Conservation (phyloP, 495 filamentous ascomycete species). For the Penicillium angulare region DNA sequence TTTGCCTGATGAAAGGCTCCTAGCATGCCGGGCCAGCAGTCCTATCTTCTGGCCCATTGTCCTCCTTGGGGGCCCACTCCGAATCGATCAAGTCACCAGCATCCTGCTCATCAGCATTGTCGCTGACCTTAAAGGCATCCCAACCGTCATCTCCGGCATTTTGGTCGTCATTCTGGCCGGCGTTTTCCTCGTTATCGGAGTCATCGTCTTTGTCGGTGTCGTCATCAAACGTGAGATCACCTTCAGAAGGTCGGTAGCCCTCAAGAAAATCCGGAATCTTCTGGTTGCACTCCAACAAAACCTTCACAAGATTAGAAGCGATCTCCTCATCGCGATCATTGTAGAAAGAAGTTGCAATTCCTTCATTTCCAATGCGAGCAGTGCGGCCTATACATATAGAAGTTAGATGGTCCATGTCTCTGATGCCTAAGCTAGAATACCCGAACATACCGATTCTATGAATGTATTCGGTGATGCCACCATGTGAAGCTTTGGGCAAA, state of each 20-base stretch:
- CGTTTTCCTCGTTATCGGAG: constrained; percentile 31
- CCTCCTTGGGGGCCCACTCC: too few relatives aligned
- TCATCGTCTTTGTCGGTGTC: constrained; percentile 48
- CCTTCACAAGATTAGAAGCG: constrained; percentile 67
- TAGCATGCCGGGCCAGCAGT: too few relatives aligned
- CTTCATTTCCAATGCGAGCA: constrained; percentile 86
- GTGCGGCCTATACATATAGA: constrained; percentile 67
- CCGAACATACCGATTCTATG: constrained; percentile 79
- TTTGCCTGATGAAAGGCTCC: too few relatives aligned
- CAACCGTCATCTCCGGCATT: background rate
- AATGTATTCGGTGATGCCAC: constrained; percentile 91
- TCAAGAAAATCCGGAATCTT: constrained; percentile 79
- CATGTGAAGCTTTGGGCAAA: constrained; percentile 63
- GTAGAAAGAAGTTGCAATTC: constrained; percentile 87
- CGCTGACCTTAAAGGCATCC: too few relatives aligned
- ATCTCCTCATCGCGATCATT: constrained; percentile 68
- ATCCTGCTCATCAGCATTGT: background rate
- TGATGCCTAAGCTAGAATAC: background rate
- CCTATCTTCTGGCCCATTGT: too few relatives aligned
- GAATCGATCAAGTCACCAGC: too few relatives aligned
- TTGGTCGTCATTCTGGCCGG: background rate
- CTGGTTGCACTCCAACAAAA: constrained; percentile 76
- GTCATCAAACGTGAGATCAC: constrained; percentile 58
- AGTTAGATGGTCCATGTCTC: background rate
- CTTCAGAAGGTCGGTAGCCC: constrained; percentile 52